A percentile compares a stretch with the other conserved stretches of the same genome.
These are phyloP conservation scores for Fulvia fulva DNA, from an alignment of 2,329 filamentous ascomycete species.

Conservation along the genomic window DNA sequence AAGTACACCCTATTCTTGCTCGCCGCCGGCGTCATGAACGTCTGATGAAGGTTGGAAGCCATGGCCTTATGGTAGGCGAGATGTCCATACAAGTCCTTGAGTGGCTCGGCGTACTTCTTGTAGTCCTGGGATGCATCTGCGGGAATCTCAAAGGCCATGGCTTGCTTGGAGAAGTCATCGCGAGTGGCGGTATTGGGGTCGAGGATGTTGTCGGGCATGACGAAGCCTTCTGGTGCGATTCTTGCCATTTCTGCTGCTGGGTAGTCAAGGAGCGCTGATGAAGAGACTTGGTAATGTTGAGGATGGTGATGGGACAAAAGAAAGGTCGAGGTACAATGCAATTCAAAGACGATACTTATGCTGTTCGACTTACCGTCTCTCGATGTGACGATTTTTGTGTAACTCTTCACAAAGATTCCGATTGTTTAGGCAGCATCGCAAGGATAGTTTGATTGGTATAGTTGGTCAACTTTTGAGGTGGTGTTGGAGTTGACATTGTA, in stretches of 20 bases:
- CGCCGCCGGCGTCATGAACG: constrained; percentile 33
- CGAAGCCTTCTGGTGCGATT: neutral
- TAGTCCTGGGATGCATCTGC: constrained; percentile 20
- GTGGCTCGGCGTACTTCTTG: constrained; percentile 18
- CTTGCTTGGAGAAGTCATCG: constrained; percentile 25
- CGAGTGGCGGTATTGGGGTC: constrained; percentile 29
- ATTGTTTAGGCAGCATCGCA: neutral
- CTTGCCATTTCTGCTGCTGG: too few species aligned
- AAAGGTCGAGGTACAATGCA: too few species aligned
- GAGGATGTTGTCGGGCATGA: constrained; percentile 3
- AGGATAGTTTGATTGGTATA: neutral
- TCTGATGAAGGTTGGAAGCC: constrained; percentile 33
- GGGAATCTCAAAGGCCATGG: constrained; percentile 19
- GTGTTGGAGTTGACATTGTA: neutral
- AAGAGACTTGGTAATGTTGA: neutral
- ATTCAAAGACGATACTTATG: neutral
- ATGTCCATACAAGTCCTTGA: constrained; percentile 24
- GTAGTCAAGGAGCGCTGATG: too few species aligned
- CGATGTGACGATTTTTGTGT: too few species aligned
- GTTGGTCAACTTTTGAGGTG: too few species aligned
- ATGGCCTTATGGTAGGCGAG: constrained; percentile 34
- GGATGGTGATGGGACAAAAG: too few species aligned
- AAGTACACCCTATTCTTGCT: constrained; percentile 37
- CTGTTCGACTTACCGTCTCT: neutral
- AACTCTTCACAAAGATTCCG: too few species aligned